Evolutionary conservation across 2,329 filamentous ascomycete genomes (phyloP), one percentile per base, ranked within the genome.

Genomic region (Pestalotiopsis sp.): DNA sequence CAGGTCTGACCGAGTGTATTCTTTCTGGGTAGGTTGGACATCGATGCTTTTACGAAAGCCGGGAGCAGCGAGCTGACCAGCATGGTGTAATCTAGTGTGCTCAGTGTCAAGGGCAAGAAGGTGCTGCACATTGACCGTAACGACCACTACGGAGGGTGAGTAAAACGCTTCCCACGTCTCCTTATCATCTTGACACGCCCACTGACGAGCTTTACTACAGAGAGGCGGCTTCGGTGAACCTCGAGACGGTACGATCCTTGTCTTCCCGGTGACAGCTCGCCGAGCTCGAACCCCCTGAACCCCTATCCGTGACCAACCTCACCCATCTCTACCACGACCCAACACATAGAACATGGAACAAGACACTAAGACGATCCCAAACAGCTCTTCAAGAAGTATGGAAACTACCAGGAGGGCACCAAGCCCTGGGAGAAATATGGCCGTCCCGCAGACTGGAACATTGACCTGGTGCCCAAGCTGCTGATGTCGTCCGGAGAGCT

Each of bases 361-460:
- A 52, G n/a, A 12, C 17, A 36, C 66, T 67, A 67, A 67, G 39
- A 67, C 25, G 14, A 23, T 23, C 13, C 4, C 20, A 23, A 62
- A 71, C 70, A 97, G 94, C 92, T 99, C 76, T 98, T 97, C 89
- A 97, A 96, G 86, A 97, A 95, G 82, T 97, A 97, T 82, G 93
- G 93, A 81, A 96, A 96, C 86, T 93, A 90, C 80, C 81, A 84
- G 70, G 80, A 87, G 71, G 93, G 92, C 75, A 91, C 94, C 79
- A 93, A 98, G 86, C 95, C 95, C 74, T 98, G 96, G 96, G 95
- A 97, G 87, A 95, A 97, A 83, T 98, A 98, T 82, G 95, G 95
- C 76, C 92, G 96, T 70, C 87, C 91, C 80, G 98, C 98, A 84
- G 95, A 98, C 88, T 99, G 96, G 96, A 98, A 98, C 87, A 97